Conservation (phyloP, 78 protist genomes). For the Dictyostelium capitatum region DNA sequence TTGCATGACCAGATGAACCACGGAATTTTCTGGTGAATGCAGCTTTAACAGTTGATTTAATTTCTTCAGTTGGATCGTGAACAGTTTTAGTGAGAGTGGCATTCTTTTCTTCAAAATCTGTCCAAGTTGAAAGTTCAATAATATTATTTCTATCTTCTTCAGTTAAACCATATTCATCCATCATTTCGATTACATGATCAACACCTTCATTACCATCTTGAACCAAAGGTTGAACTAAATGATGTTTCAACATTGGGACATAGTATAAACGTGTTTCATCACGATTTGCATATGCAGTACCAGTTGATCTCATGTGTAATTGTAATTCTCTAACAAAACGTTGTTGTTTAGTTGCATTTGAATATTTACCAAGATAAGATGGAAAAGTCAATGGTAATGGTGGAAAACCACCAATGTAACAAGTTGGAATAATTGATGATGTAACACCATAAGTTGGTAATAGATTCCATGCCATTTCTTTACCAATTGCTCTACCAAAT, state of each 20-base stretch:
- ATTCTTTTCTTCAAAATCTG: not conserved
- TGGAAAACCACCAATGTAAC: constrained; percentile 25
- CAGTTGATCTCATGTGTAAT: constrained; percentile 45
- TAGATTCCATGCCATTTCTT: not conserved
- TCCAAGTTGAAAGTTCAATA: constrained; percentile 54
- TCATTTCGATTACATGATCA: constrained; percentile 8
- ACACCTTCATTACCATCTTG: constrained; percentile 34
- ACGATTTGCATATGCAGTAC: not conserved
- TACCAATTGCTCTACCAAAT: constrained; percentile 6
- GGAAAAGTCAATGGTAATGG: constrained; percentile 33
- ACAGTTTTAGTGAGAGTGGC: not conserved
- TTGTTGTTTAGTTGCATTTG: constrained; percentile 37
- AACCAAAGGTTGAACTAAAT: constrained; percentile 29
- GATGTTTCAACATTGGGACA: constrained; percentile 58
- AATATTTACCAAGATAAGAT: constrained; percentile 70
- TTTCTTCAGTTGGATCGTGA: not conserved
- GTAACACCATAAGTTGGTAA: constrained; percentile 28
- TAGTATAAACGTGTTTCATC: constrained; percentile 37
- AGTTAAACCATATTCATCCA: constrained; percentile 71
- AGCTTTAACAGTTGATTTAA: constrained; percentile 15
- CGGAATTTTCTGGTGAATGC: constrained; percentile 42
- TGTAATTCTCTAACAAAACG: constrained; percentile 63
- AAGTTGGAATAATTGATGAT: constrained; percentile 28
- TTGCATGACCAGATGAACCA: constrained; percentile 5
- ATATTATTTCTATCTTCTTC: constrained; percentile 56